phyloP scores from a whole-genome alignment of 2,329 filamentous ascomycete species.

The Cytospora mali region DNA sequence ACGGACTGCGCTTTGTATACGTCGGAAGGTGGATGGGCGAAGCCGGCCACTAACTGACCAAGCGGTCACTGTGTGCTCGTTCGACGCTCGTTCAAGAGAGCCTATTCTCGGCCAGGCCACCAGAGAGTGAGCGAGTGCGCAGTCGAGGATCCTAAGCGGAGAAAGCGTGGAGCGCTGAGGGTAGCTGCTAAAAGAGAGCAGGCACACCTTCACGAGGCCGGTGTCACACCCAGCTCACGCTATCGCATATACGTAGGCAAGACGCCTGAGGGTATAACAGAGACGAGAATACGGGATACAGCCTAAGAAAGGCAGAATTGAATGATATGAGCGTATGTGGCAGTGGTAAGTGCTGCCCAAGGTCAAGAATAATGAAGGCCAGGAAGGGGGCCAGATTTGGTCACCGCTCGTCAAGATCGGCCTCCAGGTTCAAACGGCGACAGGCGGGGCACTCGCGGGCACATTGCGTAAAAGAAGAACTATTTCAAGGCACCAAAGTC shows the following conservation, averaged over 20 bases:
- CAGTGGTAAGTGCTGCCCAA: slow-evolving; percentile 15
- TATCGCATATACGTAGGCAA: slow-evolving; percentile 18
- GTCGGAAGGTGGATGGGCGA: background rate
- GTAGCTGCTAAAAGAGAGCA: slow-evolving; percentile 7
- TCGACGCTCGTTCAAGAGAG: background rate
- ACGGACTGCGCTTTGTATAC: slow-evolving; percentile 1
- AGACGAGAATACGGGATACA: background rate
- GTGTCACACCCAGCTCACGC: slow-evolving; percentile 22
- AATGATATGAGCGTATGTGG: no score
- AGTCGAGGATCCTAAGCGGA: background rate
- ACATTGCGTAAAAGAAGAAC: slow-evolving; percentile 24
- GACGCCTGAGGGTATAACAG: background rate
- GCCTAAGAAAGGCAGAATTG: slow-evolving; percentile 14
- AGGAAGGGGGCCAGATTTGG: slow-evolving; percentile 10
- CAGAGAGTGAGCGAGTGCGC: slow-evolving; percentile 12
- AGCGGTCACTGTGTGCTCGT: slow-evolving; percentile 5
- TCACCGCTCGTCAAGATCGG: slow-evolving; percentile 22
- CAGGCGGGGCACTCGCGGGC: slow-evolving; percentile 16
- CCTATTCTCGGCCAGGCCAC: background rate
- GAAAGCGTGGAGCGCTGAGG: slow-evolving; percentile 8
- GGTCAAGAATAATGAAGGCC: slow-evolving; percentile 11
- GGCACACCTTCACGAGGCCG: slow-evolving; percentile 22
- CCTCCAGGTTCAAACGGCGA: slow-evolving; percentile 20
- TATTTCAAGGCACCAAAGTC: no score
- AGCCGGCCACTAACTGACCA: slow-evolving; percentile 6